Evolutionary conservation across 352 stramenopile species (phyloP).

Genomic region (Blastocystis sp.): DNA sequence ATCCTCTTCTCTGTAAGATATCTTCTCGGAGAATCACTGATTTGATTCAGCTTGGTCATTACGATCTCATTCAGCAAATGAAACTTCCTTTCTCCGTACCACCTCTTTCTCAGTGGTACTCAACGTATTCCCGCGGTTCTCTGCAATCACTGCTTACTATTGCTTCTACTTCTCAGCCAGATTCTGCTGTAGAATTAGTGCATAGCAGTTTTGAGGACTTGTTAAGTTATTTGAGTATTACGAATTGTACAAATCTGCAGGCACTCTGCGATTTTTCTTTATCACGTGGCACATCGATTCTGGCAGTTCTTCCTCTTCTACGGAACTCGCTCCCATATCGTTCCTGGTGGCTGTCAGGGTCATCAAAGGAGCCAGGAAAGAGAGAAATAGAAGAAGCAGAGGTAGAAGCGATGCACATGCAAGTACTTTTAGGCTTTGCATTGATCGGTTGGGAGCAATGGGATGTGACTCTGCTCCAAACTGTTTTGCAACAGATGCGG

Average conservation of each 20-base stretch:
- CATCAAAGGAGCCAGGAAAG: neutral
- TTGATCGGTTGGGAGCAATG: neutral
- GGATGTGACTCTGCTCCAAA: neutral
- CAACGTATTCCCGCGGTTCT: neutral
- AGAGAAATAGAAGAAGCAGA: neutral
- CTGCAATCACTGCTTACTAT: neutral
- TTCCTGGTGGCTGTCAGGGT: neutral
- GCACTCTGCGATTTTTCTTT: neutral
- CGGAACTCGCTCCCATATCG: neutral
- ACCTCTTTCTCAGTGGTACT: neutral
- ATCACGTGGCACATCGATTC: neutral
- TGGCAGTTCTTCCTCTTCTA: neutral
- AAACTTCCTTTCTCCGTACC: neutral
- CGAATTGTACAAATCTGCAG: neutral
- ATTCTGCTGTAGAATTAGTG: no score
- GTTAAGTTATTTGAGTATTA: neutral
- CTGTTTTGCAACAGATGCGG: neutral
- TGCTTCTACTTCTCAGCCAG: neutral
- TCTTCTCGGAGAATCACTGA: neutral
- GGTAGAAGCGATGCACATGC: neutral
- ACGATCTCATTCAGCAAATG: neutral
- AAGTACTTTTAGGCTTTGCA: neutral
- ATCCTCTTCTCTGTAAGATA: neutral
- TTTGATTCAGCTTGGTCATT: neutral
- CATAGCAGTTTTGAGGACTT: neutral